Percentiles rank a stretch among this genome's conserved stretches.
These are phyloP conservation scores for Myotisia sp. DNA, from an alignment of 2,329 filamentous ascomycete genomes.

Conservation along the genomic window DNA sequence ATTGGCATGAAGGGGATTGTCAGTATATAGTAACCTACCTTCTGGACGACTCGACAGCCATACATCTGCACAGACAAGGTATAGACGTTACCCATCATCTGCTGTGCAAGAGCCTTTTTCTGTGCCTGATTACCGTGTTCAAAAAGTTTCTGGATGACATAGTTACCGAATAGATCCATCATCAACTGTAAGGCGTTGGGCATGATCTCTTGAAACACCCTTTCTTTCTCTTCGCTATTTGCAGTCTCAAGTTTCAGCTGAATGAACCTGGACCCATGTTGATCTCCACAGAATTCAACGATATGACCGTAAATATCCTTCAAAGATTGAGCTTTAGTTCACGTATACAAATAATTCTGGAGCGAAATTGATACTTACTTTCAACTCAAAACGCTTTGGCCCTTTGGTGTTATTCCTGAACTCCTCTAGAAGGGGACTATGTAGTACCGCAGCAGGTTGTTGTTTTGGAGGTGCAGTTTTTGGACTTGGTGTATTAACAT, in stretches of 20 bases:
- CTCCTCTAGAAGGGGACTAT: slow-evolving; percentile 63
- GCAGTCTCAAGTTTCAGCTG: slow-evolving; percentile 83
- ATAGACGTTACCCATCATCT: slow-evolving; percentile 76
- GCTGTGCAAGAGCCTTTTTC: slow-evolving; percentile 70
- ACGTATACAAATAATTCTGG: not conserved
- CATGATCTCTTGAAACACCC: slow-evolving; percentile 74
- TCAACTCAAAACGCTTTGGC: slow-evolving; percentile 64
- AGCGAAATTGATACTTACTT: slow-evolving; percentile 31
- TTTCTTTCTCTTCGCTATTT: slow-evolving; percentile 90
- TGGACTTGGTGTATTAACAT: slow-evolving; percentile 24
- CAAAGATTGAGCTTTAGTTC: slow-evolving; percentile 1
- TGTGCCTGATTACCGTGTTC: slow-evolving; percentile 89
- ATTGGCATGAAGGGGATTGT: not conserved
- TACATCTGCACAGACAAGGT: slow-evolving; percentile 78
- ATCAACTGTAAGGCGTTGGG: slow-evolving; percentile 75
- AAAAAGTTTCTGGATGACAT: slow-evolving; percentile 95
- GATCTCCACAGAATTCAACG: slow-evolving; percentile 90
- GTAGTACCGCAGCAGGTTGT: slow-evolving; percentile 46
- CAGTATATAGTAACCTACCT: slow-evolving; percentile 40
- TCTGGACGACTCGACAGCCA: slow-evolving; percentile 89
- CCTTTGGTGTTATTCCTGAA: slow-evolving; percentile 61
- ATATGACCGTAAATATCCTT: slow-evolving; percentile 73
- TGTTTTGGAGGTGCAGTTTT: slow-evolving; percentile 39
- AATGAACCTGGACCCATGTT: slow-evolving; percentile 89
- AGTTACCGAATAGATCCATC: slow-evolving; percentile 96